Evolutionary conservation across 2,329 filamentous ascomycete genomes (phyloP), one percentile per base, ranked within the genome.

Genomic region (Ambrosiella beaveri): DNA sequence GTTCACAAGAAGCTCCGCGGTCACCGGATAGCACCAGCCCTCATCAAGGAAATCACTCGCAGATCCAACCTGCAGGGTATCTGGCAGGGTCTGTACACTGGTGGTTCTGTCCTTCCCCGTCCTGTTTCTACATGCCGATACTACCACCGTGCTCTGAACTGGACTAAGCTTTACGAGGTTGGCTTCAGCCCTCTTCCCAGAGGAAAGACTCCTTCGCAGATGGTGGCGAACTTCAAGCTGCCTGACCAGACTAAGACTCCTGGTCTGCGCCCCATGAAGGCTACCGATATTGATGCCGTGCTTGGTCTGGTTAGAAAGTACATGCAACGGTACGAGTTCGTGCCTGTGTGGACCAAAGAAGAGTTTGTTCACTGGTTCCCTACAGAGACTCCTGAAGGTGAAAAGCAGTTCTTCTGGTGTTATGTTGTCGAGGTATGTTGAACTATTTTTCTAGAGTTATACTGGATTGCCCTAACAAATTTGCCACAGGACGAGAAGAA

Each of bases 11-110:
- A 97, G 73, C 81, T 98, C 38, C 87, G 93, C 55, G 82, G 86
- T 59, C 96, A 97, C 75, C 84, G 93, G 57, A 81, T 98, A 49
- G 84, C 93, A 0, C 93, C 93, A 0, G 86, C 97, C 1, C 80
- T 98, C 57, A 98, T 98, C 75, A 96, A 96, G 71, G 93, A 98
- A 69, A 88, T 98, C 65, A 98, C 93, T 4, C 85, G 93, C 53
- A 80, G 89, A 62, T 95, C 88, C 75, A 94, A 97, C 70, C 72
- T 89, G 53, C 77, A 86, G 63, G 86, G 84, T 59, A 85, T 94
- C 63, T 97, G 86, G 78, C 93, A 98, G 71, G 93, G 91, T 54
- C 87, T 98, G 60, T 97, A 96, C 74, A 98, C 93, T 0, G 93
- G 85, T 36, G 93, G 93, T 44, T 84, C 91, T 17, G 83, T 98